A percentile compares a stretch with the other conserved stretches of the same genome.
Conservation (phyloP, 2,329 filamentous ascomycete species). For the Mycosphaerella sp. region DNA sequence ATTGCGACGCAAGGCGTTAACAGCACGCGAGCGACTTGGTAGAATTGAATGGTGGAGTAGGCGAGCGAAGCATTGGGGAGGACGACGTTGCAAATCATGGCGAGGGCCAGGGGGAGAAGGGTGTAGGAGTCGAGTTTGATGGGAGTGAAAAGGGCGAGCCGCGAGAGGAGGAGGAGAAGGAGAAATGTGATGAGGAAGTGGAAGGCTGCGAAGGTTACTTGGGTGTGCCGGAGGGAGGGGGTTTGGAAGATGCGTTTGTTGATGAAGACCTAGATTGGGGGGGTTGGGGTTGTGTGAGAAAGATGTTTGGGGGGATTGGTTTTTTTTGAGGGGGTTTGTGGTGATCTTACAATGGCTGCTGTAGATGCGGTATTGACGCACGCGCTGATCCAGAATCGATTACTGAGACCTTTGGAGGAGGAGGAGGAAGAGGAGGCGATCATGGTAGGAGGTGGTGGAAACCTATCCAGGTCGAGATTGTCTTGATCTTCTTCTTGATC, state of each 20-base stretch:
- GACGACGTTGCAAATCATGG: constrained; percentile 64
- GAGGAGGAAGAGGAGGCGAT: neutral
- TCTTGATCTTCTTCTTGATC: neutral
- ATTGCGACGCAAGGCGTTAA: constrained; percentile 59
- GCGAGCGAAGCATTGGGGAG: constrained; percentile 62
- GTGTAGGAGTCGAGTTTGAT: constrained; percentile 50
- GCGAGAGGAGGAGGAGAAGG: constrained; percentile 57
- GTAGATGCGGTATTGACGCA: constrained; percentile 21
- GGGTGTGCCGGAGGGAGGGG: constrained; percentile 53
- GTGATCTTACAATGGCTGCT: constrained; percentile 20
- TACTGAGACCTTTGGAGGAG: constrained; percentile 5
- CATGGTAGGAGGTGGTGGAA: neutral
- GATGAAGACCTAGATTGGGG: constrained; percentile 52
- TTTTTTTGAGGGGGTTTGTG: too few species aligned
- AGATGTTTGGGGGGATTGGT: neutral
- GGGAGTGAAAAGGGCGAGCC: constrained; percentile 52
- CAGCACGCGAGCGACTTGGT: constrained; percentile 62
- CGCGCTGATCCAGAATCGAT: constrained; percentile 21
- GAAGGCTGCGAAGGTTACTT: constrained; percentile 61
- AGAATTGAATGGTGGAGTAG: constrained; percentile 62
- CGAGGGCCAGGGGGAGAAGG: constrained; percentile 57
- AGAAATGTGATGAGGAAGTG: constrained; percentile 62
- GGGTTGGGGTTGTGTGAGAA: too few species aligned
- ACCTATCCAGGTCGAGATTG: neutral
- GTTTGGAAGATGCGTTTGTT: constrained; percentile 65